Evolutionary conservation across 2,329 filamentous ascomycete genomes (phyloP).

Genomic region (Fusarium penzigii): DNA sequence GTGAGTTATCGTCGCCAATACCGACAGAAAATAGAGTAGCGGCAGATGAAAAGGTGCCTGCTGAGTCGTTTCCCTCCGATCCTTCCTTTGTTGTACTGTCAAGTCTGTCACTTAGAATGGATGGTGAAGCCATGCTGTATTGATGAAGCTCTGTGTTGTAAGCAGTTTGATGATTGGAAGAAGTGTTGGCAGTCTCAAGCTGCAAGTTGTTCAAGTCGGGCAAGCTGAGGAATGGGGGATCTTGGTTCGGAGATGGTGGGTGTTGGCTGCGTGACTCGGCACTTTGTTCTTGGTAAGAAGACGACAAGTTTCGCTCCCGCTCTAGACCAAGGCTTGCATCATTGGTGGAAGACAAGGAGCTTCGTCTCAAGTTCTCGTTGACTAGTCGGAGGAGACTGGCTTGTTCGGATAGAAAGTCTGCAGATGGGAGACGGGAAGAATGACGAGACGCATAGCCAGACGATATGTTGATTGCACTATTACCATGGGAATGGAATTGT

Average conservation of each 20-base stretch:
- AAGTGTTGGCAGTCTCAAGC: not conserved
- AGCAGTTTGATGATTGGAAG: not conserved
- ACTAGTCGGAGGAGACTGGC: slow-evolving; percentile 17
- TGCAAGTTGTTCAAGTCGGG: slow-evolving; percentile 26
- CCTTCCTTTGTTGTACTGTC: too few relatives aligned
- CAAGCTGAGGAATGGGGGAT: slow-evolving; percentile 26
- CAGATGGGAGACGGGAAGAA: not conserved
- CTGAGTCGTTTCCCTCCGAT: too few relatives aligned
- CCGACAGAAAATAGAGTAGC: too few relatives aligned
- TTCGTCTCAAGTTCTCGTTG: slow-evolving; percentile 11
- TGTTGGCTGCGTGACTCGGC: slow-evolving; percentile 21
- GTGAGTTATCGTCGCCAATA: not conserved
- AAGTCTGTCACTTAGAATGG: too few relatives aligned
- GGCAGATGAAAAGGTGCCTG: too few relatives aligned
- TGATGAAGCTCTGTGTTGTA: too few relatives aligned
- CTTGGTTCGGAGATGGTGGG: slow-evolving; percentile 30
- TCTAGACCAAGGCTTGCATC: slow-evolving; percentile 1
- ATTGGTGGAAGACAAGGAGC: not conserved
- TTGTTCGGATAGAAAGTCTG: slow-evolving; percentile 21
- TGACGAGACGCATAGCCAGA: not conserved
- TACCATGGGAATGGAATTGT: not conserved
- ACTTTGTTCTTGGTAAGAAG: slow-evolving; percentile 31
- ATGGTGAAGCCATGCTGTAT: too few relatives aligned
- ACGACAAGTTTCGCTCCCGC: slow-evolving; percentile 32
- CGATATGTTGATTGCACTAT: not conserved